phyloP scores from a whole-genome alignment of 2,329 filamentous ascomycete species.

The Fusarium sp. region DNA sequence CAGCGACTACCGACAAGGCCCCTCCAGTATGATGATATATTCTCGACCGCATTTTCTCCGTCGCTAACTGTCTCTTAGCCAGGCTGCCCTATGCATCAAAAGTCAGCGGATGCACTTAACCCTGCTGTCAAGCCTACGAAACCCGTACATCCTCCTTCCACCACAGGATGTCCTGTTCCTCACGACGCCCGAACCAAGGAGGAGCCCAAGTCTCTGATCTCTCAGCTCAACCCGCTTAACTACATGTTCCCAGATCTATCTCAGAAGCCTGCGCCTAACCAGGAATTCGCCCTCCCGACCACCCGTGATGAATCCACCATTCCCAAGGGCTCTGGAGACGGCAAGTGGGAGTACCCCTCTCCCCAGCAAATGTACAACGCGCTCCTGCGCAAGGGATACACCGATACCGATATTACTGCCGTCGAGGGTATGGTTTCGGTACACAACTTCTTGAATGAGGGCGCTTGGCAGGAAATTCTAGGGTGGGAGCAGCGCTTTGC shows the following conservation, averaged over 20 bases:
- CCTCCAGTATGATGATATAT: conserved; percentile 52
- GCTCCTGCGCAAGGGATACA: conserved; percentile 94
- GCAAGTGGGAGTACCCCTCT: conserved; percentile 97
- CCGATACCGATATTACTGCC: conserved; percentile 91
- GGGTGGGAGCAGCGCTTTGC: conserved; percentile 92
- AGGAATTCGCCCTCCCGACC: conserved; percentile 80
- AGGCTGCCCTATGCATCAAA: conserved; percentile 70
- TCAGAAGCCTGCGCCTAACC: conserved; percentile 80
- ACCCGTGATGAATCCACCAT: conserved; percentile 89
- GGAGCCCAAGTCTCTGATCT: conserved; percentile 63
- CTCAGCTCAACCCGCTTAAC: conserved; percentile 79
- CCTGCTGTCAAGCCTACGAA: conserved; percentile 48
- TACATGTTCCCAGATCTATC: conserved; percentile 94
- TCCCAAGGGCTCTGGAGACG: conserved; percentile 81
- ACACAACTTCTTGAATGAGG: conserved; percentile 98
- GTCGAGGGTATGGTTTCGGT: conserved; percentile 98
- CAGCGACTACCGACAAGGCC: conserved; percentile 47
- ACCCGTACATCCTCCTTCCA: conserved; percentile 38
- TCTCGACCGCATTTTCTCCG: background rate
- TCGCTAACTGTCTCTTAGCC: conserved; percentile 56
- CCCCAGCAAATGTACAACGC: conserved; percentile 99
- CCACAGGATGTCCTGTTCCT: conserved; percentile 59
- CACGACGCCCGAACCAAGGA: conserved; percentile 54
- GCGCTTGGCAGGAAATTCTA: conserved; percentile 94
- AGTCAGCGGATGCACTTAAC: conserved; percentile 63